These are phyloP conservation scores for Kodamaea anthophila DNA, from an alignment of 1,139 yeast genomes.

Conservation along the genomic window DNA sequence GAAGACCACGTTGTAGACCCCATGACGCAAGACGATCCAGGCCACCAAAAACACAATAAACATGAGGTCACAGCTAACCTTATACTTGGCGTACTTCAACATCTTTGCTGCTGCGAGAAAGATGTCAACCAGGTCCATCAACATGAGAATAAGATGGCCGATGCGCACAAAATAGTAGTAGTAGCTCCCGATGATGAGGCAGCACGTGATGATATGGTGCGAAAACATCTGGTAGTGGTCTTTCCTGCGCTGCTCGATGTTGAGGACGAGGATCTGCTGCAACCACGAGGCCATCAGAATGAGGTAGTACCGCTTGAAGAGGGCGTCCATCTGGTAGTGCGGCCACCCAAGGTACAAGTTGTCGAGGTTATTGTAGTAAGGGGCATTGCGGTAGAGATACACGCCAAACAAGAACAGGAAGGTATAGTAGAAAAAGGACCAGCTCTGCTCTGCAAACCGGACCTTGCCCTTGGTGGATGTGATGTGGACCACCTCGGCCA, in stretches of 20 bases:
- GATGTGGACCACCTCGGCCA: conserved; percentile 26
- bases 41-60: conserved; percentile 60
- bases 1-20: conserved; percentile 62
- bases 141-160: conserved; percentile 70
- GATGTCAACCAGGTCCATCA: conserved; percentile 83
- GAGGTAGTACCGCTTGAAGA: conserved; percentile 67
- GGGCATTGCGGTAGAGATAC: conserved; percentile 49
- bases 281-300: conserved; percentile 72
- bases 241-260: conserved; percentile 73
- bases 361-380: conserved; percentile 55
- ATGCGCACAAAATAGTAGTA: conserved; percentile 65
- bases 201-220: conserved; percentile 78
- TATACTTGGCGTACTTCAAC: conserved; percentile 64
- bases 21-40: conserved; percentile 75
- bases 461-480: conserved; percentile 45
- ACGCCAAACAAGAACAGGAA: conserved; percentile 54
- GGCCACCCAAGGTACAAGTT: conserved; percentile 75
- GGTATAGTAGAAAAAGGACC: conserved; percentile 64
- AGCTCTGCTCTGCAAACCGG: conserved; percentile 83
- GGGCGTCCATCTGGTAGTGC: conserved; percentile 43
- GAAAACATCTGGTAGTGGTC: conserved; percentile 83
- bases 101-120: conserved; percentile 68
- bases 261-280: conserved; percentile 70
- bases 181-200: conserved; percentile 67
- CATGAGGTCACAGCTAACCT: conserved; percentile 56